A percentile compares a stretch with the other conserved stretches of the same genome.
These are phyloP conservation scores for Juncus effusus DNA, from an alignment of 176 grass and related monocot genomes.

Conservation along the genomic window DNA sequence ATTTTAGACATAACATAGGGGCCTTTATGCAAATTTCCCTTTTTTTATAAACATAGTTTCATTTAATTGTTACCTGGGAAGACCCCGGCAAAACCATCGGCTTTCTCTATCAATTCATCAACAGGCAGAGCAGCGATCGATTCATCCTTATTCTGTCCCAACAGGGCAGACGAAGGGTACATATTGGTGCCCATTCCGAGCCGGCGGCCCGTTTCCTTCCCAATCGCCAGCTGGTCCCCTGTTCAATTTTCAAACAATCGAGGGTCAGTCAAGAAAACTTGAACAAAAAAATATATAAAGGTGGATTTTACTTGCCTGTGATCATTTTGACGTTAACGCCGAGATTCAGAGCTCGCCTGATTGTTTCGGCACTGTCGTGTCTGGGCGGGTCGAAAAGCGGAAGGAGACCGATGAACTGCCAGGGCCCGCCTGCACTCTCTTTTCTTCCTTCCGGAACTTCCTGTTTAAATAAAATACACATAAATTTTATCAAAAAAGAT, in stretches of 20 bases:
- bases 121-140: slow-evolving; percentile 65
- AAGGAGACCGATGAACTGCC: slow-evolving; percentile 82
- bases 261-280: neutral
- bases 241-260: neutral
- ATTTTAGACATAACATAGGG: too few species aligned
- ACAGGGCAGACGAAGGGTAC: slow-evolving; percentile 88
- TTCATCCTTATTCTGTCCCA: slow-evolving; percentile 72
- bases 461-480: slow-evolving; percentile 28
- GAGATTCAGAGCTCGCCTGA: slow-evolving; percentile 71
- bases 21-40: too few species aligned
- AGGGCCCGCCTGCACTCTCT: slow-evolving; percentile 71
- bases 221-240: slow-evolving; percentile 89
- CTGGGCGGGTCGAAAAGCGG: slow-evolving; percentile 89
- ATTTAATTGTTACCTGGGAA: slow-evolving; percentile 55
- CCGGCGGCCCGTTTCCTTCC: slow-evolving; percentile 82
- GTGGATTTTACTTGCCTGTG: slow-evolving; percentile 40
- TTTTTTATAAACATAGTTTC: too few species aligned
- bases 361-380: slow-evolving; percentile 93
- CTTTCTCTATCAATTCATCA: slow-evolving; percentile 89
- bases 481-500: slow-evolving; percentile 12
- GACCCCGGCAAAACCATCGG: slow-evolving; percentile 93
- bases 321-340: slow-evolving; percentile 98
- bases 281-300: neutral
- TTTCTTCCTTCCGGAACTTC: slow-evolving; percentile 84
- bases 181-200: slow-evolving; percentile 96